Percentiles rank a stretch among this genome's conserved stretches.
These are phyloP conservation scores for Saxophila tyrrhenica DNA, from an alignment of 495 filamentous ascomycete genomes.

Conservation along the genomic window DNA sequence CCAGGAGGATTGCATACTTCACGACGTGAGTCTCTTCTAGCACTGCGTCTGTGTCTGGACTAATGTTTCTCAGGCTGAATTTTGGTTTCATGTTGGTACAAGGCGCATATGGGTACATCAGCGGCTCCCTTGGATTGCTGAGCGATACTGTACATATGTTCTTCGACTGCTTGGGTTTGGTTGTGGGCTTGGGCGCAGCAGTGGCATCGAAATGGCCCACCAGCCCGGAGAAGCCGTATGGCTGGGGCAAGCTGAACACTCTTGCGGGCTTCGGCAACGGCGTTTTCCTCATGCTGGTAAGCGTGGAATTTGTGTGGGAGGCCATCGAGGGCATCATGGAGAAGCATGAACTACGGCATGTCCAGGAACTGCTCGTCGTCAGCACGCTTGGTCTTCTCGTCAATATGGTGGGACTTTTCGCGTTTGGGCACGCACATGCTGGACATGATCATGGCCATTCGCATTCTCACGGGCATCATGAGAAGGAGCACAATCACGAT, in stretches of 20 bases:
- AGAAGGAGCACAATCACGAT: conserved; percentile 33
- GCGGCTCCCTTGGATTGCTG: conserved; percentile 83
- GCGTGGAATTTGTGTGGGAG: conserved; percentile 92
- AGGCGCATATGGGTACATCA: conserved; percentile 82
- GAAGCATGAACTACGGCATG: conserved; percentile 66
- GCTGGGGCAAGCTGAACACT: conserved; percentile 93
- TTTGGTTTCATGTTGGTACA: conserved; percentile 93
- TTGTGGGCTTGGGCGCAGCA: conserved; percentile 84
- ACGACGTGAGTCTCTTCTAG: conserved; percentile 59
- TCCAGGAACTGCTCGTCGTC: conserved; percentile 78
- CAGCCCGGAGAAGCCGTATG: conserved; percentile 78
- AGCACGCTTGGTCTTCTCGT: conserved; percentile 75
- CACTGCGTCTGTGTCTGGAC: neutral
- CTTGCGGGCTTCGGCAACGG: conserved; percentile 95
- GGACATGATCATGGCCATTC: conserved; percentile 46
- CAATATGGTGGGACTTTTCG: conserved; percentile 83
- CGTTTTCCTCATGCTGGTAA: conserved; percentile 92
- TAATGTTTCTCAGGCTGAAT: conserved; percentile 55
- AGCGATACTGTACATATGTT: conserved; percentile 99
- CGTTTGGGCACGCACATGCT: conserved; percentile 59
- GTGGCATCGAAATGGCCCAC: conserved; percentile 97
- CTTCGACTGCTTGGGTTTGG: conserved; percentile 90
- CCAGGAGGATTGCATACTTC: conserved; percentile 93
- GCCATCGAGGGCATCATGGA: conserved; percentile 77
- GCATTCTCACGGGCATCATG: conserved; percentile 49